These are phyloP conservation scores for Pyricularia sp. DNA, from an alignment of 2,329 filamentous ascomycete species.

Conservation along the genomic window DNA sequence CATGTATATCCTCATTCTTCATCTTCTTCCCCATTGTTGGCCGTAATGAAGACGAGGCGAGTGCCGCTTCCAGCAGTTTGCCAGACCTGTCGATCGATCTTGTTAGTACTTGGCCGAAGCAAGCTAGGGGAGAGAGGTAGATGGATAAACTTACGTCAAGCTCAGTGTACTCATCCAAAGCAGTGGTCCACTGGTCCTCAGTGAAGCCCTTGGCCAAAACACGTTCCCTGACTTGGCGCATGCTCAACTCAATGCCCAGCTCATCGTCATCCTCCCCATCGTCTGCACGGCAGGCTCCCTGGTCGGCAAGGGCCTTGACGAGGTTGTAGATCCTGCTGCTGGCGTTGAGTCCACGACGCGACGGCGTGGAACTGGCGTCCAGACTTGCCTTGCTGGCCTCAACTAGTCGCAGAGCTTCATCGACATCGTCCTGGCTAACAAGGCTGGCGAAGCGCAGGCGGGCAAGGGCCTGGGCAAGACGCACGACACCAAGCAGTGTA, in stretches of 20 bases:
- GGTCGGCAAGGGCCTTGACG: constrained; percentile 78
- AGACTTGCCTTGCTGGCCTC: constrained; percentile 91
- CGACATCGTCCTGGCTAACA: constrained; percentile 86
- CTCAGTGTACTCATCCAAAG: constrained; percentile 80
- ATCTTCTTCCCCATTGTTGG: constrained; percentile 41
- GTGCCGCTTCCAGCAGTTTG: constrained; percentile 65
- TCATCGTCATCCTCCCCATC: constrained; percentile 44
- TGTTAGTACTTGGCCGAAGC: constrained; percentile 2
- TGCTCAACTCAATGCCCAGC: constrained; percentile 60
- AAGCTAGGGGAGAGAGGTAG: no score
- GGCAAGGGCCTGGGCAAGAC: constrained; percentile 87
- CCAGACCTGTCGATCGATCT: constrained; percentile 54
- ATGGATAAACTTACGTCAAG: constrained; percentile 65
- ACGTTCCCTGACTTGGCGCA: constrained; percentile 81
- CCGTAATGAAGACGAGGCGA: constrained; percentile 61
- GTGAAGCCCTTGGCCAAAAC: constrained; percentile 97
- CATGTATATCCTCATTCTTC: constrained; percentile 17
- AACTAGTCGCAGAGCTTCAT: constrained; percentile 83
- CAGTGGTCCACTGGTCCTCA: constrained; percentile 78
- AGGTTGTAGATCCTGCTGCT: constrained; percentile 92
- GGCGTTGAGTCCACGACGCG: constrained; percentile 63
- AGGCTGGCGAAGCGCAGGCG: constrained; percentile 79
- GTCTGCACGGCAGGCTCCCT: constrained; percentile 74
- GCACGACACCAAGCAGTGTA: constrained; percentile 85
- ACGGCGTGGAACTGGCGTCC: constrained; percentile 44